A percentile compares a stretch with the other conserved stretches of the same genome.
Evolutionary conservation across 2,329 filamentous ascomycete genomes (phyloP).

Genomic region (Hypoxylon sp.): DNA sequence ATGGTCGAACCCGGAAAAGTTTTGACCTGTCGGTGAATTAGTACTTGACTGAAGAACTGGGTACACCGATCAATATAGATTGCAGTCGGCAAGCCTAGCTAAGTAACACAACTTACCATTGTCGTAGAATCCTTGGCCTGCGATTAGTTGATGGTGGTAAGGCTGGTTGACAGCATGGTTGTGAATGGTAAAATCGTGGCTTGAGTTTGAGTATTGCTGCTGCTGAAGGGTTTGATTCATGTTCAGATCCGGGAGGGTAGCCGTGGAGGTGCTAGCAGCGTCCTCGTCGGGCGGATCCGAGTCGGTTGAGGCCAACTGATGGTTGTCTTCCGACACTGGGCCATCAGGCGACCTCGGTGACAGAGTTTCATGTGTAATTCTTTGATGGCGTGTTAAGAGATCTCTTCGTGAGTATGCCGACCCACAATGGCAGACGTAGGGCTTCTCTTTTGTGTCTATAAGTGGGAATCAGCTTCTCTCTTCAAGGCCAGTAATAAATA

Average conservation of each 20-base stretch:
- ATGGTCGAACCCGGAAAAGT: conserved; percentile 49
- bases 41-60: conserved; percentile 25
- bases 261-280: conserved; percentile 51
- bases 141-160: conserved; percentile 49
- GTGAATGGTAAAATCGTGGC: conserved; percentile 46
- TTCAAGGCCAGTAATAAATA: conserved; percentile 5
- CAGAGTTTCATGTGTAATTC: conserved; percentile 57
- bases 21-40: conserved; percentile 50
- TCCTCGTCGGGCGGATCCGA: conserved; percentile 48
- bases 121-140: conserved; percentile 50
- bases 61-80: conserved; percentile 23
- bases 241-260: conserved; percentile 55
- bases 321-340: conserved; percentile 51
- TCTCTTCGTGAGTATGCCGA: conserved; percentile 63
- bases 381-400: conserved; percentile 62
- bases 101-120: conserved; percentile 48
- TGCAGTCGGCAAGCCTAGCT: conserved; percentile 14
- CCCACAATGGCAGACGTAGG: conserved; percentile 62
- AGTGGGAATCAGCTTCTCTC: conserved; percentile 27
- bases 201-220: conserved; percentile 45
- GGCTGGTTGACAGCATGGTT: conserved; percentile 45
- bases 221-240: conserved; percentile 51
- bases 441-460: conserved; percentile 65
- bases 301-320: conserved; percentile 48
- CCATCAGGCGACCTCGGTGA: conserved; percentile 52